A percentile compares a stretch with the other conserved stretches of the same genome.
Conservation (phyloP, 2,329 filamentous ascomycete genomes). For the Pseudogymnoascus sp. region DNA sequence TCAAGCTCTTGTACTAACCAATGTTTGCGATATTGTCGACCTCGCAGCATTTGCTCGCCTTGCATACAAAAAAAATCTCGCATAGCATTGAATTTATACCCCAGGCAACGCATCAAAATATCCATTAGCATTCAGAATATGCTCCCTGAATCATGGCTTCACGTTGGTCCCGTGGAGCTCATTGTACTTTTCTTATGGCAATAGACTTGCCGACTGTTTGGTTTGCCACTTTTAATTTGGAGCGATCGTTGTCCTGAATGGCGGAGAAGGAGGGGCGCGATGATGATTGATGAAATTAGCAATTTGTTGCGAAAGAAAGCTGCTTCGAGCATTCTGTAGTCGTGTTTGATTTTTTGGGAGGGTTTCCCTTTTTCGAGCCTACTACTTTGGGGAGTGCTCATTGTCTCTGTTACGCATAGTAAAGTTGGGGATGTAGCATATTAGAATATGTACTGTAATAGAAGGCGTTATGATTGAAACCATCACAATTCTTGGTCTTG, state of each 20-base stretch:
- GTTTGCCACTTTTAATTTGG: conserved; percentile 4
- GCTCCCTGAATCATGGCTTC: neutral
- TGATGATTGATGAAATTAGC: conserved; percentile 6
- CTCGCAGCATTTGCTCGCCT: neutral
- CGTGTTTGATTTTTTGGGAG: neutral
- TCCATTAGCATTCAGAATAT: neutral
- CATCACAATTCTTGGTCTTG: neutral
- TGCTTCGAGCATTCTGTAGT: conserved; percentile 6
- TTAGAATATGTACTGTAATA: conserved; percentile 9
- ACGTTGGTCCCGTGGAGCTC: neutral
- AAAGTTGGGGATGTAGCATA: conserved; percentile 4
- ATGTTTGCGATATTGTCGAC: conserved; percentile 3
- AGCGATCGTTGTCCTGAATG: conserved; percentile 2
- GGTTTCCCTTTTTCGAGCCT: conserved; percentile 1
- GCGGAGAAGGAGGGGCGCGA: neutral
- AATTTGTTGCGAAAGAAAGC: neutral
- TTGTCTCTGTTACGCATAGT: conserved; percentile 3
- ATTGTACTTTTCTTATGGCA: conserved; percentile 6
- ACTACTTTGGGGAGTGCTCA: neutral
- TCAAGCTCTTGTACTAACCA: conserved; percentile 3
- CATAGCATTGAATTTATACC: conserved; percentile 6
- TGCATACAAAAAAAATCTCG: neutral
- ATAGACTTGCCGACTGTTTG: conserved; percentile 5
- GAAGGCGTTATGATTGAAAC: conserved; percentile 1
- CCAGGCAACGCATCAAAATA: neutral